Conservation (phyloP, 495 filamentous ascomycete species). For the Pseudotulostoma volvatum region DNA sequence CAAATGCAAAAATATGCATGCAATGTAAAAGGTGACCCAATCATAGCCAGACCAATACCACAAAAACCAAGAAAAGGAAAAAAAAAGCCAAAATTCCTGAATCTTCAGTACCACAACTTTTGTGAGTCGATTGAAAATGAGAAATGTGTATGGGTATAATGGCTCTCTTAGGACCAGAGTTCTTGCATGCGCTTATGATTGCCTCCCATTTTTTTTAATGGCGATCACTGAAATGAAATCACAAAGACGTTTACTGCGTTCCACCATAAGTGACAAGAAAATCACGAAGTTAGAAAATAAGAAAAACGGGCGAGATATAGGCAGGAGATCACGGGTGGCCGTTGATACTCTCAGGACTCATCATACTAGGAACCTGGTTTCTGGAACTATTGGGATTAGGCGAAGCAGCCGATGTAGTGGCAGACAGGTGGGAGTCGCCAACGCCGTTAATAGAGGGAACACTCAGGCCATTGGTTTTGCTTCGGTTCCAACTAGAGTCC, state of each 20-base stretch:
- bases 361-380: constrained; percentile 31
- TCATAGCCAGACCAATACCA: constrained; percentile 1
- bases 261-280: not conserved
- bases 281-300: not conserved
- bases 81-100: constrained; percentile 1
- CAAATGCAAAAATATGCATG: not conserved
- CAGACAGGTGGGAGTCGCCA: constrained; percentile 7
- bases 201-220: not conserved
- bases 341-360: constrained; percentile 51
- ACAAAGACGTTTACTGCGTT: not conserved
- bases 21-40: constrained; percentile 3
- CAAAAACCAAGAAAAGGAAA: constrained; percentile 1
- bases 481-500: constrained; percentile 1
- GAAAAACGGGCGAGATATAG: not conserved
- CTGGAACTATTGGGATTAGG: constrained; percentile 1
- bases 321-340: constrained; percentile 6
- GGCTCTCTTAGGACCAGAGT: not conserved
- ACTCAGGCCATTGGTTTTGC: constrained; percentile 6
- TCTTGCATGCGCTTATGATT: not conserved
- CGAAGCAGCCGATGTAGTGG: constrained; percentile 1
- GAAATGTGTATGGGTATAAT: no score
- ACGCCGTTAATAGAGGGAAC: constrained; percentile 20
- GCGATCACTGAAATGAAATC: not conserved
- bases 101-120: not conserved
- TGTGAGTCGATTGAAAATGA: no score